These are phyloP conservation scores for Acanthamoeba royreba DNA, from an alignment of 208 protist species.

Conservation along the genomic window DNA sequence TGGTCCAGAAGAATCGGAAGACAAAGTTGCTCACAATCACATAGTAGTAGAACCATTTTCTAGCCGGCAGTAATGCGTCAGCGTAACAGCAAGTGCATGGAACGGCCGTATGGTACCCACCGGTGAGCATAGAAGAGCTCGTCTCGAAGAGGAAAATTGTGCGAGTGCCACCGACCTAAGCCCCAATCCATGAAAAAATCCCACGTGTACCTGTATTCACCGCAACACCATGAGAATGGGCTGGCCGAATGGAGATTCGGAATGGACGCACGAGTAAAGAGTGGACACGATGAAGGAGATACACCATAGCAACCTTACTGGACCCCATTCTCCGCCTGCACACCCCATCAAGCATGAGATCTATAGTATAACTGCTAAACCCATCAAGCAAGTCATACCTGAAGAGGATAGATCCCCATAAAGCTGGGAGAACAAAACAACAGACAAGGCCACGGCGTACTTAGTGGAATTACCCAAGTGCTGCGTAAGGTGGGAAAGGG, in stretches of 20 bases:
- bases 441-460: conserved; percentile 54
- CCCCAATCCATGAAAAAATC: conserved; percentile 66
- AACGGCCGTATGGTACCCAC: not conserved
- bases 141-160: conserved; percentile 31
- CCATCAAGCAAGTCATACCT: not conserved
- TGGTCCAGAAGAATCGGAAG: conserved; percentile 25
- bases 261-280: conserved; percentile 6
- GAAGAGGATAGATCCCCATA: conserved; percentile 52
- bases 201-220: conserved; percentile 33
- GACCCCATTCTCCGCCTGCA: conserved; percentile 51
- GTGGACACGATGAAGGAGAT: conserved; percentile 55
- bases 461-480: conserved; percentile 58
- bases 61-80: not conserved
- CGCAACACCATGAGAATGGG: not conserved
- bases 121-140: conserved; percentile 27
- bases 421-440: conserved; percentile 51
- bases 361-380: not conserved
- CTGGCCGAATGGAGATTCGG: not conserved
- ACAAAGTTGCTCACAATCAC: conserved; percentile 28
- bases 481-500: not conserved
- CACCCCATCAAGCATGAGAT: not conserved
- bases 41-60: conserved; percentile 42
- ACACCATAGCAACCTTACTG: conserved; percentile 49
- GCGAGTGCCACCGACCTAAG: conserved; percentile 47
- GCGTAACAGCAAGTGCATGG: not conserved